Percentiles rank a stretch among this genome's conserved stretches.
Conservation (phyloP, 2,329 filamentous ascomycete species). For the Rhinocladiella similis region DNA sequence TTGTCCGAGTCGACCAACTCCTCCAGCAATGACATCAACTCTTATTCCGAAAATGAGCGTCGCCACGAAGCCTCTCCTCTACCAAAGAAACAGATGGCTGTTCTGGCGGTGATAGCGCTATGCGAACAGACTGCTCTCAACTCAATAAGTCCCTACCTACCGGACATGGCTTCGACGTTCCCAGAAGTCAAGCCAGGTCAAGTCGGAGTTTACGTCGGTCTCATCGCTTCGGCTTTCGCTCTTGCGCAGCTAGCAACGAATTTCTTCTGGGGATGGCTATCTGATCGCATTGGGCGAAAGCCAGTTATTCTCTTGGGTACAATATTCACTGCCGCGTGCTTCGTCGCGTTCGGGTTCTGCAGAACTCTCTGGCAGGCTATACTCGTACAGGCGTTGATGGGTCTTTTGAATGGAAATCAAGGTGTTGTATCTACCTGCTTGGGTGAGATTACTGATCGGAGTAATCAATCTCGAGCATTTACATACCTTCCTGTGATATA, state of each 20-base stretch:
- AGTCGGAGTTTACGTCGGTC: constrained; percentile 83
- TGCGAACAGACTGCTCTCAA: constrained; percentile 96
- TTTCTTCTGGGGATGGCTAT: constrained; percentile 85
- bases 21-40: constrained; percentile 35
- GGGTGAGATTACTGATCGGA: constrained; percentile 91
- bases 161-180: constrained; percentile 85
- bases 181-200: constrained; percentile 71
- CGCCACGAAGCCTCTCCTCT: constrained; percentile 61
- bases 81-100: constrained; percentile 76
- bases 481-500: constrained; percentile 96
- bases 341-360: constrained; percentile 85
- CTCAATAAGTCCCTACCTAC: constrained; percentile 92
- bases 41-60: constrained; percentile 33
- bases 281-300: constrained; percentile 76
- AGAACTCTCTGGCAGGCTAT: constrained; percentile 79
- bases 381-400: constrained; percentile 84
- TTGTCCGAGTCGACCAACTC: constrained; percentile 44
- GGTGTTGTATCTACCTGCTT: constrained; percentile 91
- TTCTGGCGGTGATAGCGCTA: constrained; percentile 84
- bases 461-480: constrained; percentile 91
- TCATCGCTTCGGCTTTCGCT: constrained; percentile 88
- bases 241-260: constrained; percentile 90
- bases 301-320: constrained; percentile 82
- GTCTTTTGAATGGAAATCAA: constrained; percentile 90
- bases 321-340: constrained; percentile 76